phyloP scores from a whole-genome alignment of 495 filamentous ascomycete genomes.

The Annulohypoxylon bovei region DNA sequence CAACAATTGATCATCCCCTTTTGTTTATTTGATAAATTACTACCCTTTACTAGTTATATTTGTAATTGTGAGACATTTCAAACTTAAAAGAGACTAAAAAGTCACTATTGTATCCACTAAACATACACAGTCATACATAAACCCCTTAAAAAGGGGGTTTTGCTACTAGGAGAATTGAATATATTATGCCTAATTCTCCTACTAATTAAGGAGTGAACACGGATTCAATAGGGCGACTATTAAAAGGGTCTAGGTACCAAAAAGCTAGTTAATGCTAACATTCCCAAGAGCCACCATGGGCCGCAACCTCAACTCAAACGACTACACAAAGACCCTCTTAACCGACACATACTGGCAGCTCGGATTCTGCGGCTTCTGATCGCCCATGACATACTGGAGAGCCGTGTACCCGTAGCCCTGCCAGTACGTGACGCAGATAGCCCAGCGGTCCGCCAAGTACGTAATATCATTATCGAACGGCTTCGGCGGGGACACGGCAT shows the following conservation, averaged over 20 bases:
- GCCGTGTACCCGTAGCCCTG: constrained; percentile 36
- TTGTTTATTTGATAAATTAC: too few relatives aligned
- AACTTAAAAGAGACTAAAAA: not conserved
- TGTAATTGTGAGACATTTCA: too few relatives aligned
- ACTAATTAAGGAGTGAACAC: not conserved
- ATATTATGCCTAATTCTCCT: not conserved
- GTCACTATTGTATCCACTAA: not conserved
- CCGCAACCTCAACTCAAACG: not conserved
- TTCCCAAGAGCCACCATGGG: not conserved
- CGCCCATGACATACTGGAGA: constrained; percentile 31
- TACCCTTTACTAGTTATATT: too few relatives aligned
- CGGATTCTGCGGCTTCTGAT: constrained; percentile 33
- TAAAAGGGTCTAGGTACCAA: not conserved
- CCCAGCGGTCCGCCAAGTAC: constrained; percentile 35
- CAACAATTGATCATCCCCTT: too few relatives aligned
- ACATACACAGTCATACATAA: not conserved
- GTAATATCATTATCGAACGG: constrained; percentile 27
- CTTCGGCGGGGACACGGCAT: constrained; percentile 26
- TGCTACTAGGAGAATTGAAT: not conserved
- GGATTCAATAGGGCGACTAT: not conserved
- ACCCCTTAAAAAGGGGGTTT: too few relatives aligned
- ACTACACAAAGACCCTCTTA: constrained; percentile 27
- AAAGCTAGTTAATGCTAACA: not conserved
- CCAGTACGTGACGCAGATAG: constrained; percentile 35
- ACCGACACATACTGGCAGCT: constrained; percentile 35